Percentiles rank a stretch among this genome's conserved stretches.
Evolutionary conservation across 2,329 filamentous ascomycete species (phyloP).

Genomic region (Thyridium curvatum): DNA sequence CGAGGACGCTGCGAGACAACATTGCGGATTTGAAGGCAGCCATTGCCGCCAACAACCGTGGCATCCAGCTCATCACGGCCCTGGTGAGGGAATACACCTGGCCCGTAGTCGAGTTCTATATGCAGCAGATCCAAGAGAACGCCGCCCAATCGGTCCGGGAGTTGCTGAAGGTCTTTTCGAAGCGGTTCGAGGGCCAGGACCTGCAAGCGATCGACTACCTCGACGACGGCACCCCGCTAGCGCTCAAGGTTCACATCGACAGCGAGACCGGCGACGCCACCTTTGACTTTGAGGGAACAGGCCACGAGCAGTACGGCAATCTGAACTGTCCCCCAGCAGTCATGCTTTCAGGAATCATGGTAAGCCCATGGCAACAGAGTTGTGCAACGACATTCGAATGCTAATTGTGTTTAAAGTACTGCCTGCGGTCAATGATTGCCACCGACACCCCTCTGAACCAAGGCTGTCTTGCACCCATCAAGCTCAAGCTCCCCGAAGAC

Average conservation of each 20-base stretch:
- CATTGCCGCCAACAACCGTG: slow-evolving; percentile 67
- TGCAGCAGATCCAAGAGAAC: slow-evolving; percentile 65
- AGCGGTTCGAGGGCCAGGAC: slow-evolving; percentile 56
- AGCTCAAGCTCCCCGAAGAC: slow-evolving; percentile 60
- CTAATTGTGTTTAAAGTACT: slow-evolving; percentile 48
- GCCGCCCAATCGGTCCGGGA: slow-evolving; percentile 61
- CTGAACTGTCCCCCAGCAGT: slow-evolving; percentile 27
- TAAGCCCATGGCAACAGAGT: too few relatives aligned
- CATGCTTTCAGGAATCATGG: slow-evolving; percentile 52
- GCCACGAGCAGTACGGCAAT: slow-evolving; percentile 63
- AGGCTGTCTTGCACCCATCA: slow-evolving; percentile 67
- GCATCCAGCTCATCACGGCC: slow-evolving; percentile 60
- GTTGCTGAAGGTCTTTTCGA: slow-evolving; percentile 57
- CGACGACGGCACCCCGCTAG: slow-evolving; percentile 67
- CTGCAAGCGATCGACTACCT: slow-evolving; percentile 65
- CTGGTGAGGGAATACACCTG: slow-evolving; percentile 66
- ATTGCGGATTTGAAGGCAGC: slow-evolving; percentile 69
- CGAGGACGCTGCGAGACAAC: slow-evolving; percentile 64
- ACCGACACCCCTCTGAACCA: slow-evolving; percentile 77
- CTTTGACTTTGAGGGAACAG: slow-evolving; percentile 66
- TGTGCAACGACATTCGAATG: too few relatives aligned
- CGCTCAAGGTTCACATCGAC: slow-evolving; percentile 61
- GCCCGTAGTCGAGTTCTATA: slow-evolving; percentile 65
- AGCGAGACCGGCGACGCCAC: slow-evolving; percentile 61
- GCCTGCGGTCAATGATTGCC: slow-evolving; percentile 65